These are phyloP conservation scores for Candida buenavistaensis DNA, from an alignment of 1,139 yeast species.

Conservation along the genomic window DNA sequence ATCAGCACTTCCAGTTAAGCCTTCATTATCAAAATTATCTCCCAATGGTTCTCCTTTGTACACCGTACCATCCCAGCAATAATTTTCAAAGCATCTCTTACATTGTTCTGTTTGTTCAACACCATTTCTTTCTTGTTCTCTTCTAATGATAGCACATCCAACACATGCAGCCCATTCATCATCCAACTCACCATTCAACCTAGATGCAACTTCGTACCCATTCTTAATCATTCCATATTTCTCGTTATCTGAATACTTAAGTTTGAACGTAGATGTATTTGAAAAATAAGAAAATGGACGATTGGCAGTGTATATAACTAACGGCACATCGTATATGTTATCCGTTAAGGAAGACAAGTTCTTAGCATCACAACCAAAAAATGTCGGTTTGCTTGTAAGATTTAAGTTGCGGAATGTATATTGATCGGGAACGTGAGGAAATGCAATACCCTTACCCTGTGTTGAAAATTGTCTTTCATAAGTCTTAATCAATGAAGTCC, in stretches of 20 bases:
- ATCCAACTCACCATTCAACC: slow-evolving; percentile 36
- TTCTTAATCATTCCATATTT: slow-evolving; percentile 39
- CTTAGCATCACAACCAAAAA: slow-evolving; percentile 45
- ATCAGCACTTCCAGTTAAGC: slow-evolving; percentile 10
- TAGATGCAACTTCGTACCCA: slow-evolving; percentile 36
- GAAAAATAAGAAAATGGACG: slow-evolving; percentile 40
- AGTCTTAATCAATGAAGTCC: slow-evolving; percentile 33
- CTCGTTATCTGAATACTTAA: slow-evolving; percentile 33
- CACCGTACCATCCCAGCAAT: slow-evolving; percentile 43
- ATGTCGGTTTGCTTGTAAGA: slow-evolving; percentile 43
- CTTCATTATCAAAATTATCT: slow-evolving; percentile 46
- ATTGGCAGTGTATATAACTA: slow-evolving; percentile 41
- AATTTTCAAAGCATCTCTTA: slow-evolving; percentile 34
- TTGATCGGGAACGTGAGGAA: slow-evolving; percentile 41
- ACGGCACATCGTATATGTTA: slow-evolving; percentile 37
- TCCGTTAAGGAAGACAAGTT: slow-evolving; percentile 36
- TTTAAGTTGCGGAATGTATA: slow-evolving; percentile 32
- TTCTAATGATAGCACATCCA: slow-evolving; percentile 43
- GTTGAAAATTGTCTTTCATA: slow-evolving; percentile 33
- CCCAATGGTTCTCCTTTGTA: slow-evolving; percentile 14
- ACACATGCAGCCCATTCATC: slow-evolving; percentile 41
- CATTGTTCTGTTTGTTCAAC: slow-evolving; percentile 40
- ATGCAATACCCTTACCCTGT: slow-evolving; percentile 28
- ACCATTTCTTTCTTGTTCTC: slow-evolving; percentile 41
- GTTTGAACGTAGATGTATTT: slow-evolving; percentile 37